These are phyloP conservation scores for Aspergillus indologenus DNA, from an alignment of 495 filamentous ascomycete species.

Conservation along the genomic window DNA sequence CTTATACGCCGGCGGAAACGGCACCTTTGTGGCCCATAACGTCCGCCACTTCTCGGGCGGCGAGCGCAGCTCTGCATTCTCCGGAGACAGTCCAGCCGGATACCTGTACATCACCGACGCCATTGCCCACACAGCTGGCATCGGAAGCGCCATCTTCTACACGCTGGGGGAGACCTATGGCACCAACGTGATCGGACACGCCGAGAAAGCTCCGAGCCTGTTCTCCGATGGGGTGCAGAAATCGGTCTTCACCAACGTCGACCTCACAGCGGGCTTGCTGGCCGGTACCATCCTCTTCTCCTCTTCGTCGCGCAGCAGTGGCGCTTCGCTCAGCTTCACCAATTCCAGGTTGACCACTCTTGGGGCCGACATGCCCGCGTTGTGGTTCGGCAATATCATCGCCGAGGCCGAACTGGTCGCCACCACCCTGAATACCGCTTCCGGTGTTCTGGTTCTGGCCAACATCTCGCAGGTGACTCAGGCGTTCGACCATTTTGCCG, in stretches of 20 bases:
- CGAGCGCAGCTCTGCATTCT: conserved; percentile 20
- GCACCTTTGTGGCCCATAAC: conserved; percentile 17
- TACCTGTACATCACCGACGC: conserved; percentile 19
- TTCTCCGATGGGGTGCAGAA: neutral
- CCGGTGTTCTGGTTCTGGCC: neutral
- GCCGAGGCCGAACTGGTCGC: neutral
- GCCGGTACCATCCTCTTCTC: neutral
- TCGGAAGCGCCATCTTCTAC: conserved; percentile 23
- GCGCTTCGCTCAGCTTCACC: neutral
- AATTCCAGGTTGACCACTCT: neutral
- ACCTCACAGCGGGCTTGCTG: neutral
- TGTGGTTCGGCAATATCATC: conserved; percentile 1
- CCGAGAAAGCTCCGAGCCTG: neutral
- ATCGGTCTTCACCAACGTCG: neutral
- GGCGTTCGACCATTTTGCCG: neutral
- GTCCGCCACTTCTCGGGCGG: conserved; percentile 18
- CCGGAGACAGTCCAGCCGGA: conserved; percentile 18
- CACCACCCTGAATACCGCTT: neutral
- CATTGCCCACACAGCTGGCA: conserved; percentile 18
- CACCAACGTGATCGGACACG: neutral
- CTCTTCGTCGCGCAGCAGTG: neutral
- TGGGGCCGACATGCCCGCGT: neutral
- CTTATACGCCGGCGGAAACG: conserved; percentile 20
- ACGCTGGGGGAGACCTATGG: neutral
- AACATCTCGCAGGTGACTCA: neutral